phyloP scores from a whole-genome alignment of 441 rosid genomes.

The Pelargonium fulgidum region DNA sequence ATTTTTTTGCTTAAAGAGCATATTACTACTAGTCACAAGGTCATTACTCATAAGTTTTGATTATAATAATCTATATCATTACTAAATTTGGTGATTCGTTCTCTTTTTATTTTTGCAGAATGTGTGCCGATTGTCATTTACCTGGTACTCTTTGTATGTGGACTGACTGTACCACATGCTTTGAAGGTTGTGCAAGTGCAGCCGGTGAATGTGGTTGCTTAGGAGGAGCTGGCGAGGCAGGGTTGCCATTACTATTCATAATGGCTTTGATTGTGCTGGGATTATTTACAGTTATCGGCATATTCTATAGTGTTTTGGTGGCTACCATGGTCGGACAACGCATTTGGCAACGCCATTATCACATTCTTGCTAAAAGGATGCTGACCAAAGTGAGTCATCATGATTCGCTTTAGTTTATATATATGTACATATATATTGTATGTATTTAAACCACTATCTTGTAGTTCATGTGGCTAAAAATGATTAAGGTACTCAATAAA shows the following conservation, averaged over 20 bases:
- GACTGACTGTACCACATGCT: slow-evolving; percentile 98
- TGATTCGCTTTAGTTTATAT: slow-evolving; percentile 10
- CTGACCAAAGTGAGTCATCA: slow-evolving; percentile 71
- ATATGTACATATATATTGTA: not conserved
- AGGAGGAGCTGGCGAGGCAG: slow-evolving; percentile 99
- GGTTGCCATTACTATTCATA: slow-evolving; percentile 75
- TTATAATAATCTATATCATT: not conserved
- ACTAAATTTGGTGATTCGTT: slow-evolving; percentile 1
- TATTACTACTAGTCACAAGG: not conserved
- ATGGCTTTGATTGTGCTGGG: slow-evolving; percentile 86
- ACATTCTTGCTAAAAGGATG: slow-evolving; percentile 97
- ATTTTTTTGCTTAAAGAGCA: not conserved
- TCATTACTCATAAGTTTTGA: not conserved
- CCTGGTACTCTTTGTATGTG: slow-evolving; percentile 99
- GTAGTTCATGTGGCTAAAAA: not conserved
- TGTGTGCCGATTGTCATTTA: slow-evolving; percentile 97
- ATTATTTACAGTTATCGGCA: slow-evolving; percentile 87
- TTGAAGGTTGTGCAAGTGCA: slow-evolving; percentile 91
- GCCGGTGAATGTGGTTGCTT: slow-evolving; percentile 95
- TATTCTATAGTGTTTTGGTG: slow-evolving; percentile 92
- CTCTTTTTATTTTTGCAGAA: slow-evolving; percentile 38
- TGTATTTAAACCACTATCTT: not conserved
- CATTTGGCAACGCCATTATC: slow-evolving; percentile 98
- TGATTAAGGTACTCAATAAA: not conserved
- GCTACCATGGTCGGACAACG: slow-evolving; percentile 99